phyloP scores from a whole-genome alignment of 2,329 filamentous ascomycete species.

The Microascus cirrosus region DNA sequence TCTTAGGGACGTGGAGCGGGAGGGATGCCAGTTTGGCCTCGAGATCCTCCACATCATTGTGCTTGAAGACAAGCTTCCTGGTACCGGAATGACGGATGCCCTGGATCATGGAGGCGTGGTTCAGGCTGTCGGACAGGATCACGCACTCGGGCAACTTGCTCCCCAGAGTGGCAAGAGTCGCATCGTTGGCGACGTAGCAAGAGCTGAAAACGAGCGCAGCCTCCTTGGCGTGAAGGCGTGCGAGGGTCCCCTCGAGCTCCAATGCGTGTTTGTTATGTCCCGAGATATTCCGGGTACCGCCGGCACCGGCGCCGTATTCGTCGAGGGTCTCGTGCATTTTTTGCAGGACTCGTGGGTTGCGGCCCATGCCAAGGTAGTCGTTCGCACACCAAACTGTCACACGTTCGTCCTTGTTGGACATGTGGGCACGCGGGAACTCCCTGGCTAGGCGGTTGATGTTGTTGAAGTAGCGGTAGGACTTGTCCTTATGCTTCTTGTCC shows the following conservation, averaged over 20 bases:
- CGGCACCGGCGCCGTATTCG: conserved; percentile 87
- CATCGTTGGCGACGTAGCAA: conserved; percentile 97
- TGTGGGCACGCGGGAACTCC: conserved; percentile 92
- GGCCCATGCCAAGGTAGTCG: conserved; percentile 96
- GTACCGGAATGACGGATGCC: conserved; percentile 95
- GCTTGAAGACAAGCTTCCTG: conserved; percentile 96
- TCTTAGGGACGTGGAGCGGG: conserved; percentile 79
- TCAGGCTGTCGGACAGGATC: conserved; percentile 92
- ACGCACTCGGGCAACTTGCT: conserved; percentile 95
- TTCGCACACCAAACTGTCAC: conserved; percentile 99
- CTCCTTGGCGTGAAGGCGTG: conserved; percentile 85
- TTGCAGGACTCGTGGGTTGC: conserved; percentile 75
- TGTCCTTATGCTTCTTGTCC: conserved; percentile 99
- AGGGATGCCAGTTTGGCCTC: conserved; percentile 87
- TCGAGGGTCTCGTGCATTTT: conserved; percentile 93
- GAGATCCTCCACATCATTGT: conserved; percentile 89
- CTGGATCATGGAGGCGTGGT: conserved; percentile 99
- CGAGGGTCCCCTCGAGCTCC: conserved; percentile 67
- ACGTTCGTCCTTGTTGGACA: conserved; percentile 67
- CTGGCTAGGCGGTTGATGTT: conserved; percentile 98
- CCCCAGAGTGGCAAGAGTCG: conserved; percentile 89
- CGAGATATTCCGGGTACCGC: conserved; percentile 94
- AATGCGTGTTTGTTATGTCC: conserved; percentile 95
- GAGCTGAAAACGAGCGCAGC: conserved; percentile 90
- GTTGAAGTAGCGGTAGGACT: conserved; percentile 99